Evolutionary conservation across 2,329 filamentous ascomycete genomes (phyloP).

Genomic region (Coniochaeta sp.): DNA sequence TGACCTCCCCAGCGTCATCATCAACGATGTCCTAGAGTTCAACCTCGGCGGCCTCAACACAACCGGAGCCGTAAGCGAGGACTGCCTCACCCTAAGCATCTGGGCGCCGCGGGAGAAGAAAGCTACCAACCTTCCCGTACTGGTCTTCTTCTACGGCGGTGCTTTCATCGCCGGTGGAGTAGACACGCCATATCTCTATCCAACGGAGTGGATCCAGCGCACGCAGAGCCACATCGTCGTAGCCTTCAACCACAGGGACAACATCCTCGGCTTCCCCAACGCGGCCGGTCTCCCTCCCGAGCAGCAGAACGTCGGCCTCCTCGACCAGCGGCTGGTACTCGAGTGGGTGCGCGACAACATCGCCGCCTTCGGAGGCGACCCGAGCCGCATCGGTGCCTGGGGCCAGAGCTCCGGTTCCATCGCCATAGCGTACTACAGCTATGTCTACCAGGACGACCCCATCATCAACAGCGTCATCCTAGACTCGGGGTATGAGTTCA

Average conservation of each 20-base stretch:
- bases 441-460: conserved; percentile 28
- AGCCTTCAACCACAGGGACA: conserved; percentile 22
- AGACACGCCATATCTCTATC: conserved; percentile 20
- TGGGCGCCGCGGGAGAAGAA: conserved; percentile 11
- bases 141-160: conserved; percentile 20
- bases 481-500: conserved; percentile 29
- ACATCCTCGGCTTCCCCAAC: conserved; percentile 7
- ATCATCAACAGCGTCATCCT: conserved; percentile 18
- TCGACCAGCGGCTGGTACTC: conserved; percentile 32
- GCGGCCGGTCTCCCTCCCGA: not conserved
- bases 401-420: conserved; percentile 34
- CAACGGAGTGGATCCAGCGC: conserved; percentile 19
- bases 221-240: conserved; percentile 21
- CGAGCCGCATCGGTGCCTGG: conserved; percentile 33
- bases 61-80: conserved; percentile 12
- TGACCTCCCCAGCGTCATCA: conserved; percentile 8
- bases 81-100: conserved; percentile 17
- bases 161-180: conserved; percentile 19
- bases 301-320: conserved; percentile 25
- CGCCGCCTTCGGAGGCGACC: conserved; percentile 34
- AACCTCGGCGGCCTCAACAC: conserved; percentile 17
- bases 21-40: conserved; percentile 14
- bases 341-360: conserved; percentile 40
- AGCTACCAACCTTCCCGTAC: conserved; percentile 11
- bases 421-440: conserved; percentile 14